Evolutionary conservation across 768 basidiomycete genomes (phyloP).

Genomic region (Mycena leptocephala): DNA sequence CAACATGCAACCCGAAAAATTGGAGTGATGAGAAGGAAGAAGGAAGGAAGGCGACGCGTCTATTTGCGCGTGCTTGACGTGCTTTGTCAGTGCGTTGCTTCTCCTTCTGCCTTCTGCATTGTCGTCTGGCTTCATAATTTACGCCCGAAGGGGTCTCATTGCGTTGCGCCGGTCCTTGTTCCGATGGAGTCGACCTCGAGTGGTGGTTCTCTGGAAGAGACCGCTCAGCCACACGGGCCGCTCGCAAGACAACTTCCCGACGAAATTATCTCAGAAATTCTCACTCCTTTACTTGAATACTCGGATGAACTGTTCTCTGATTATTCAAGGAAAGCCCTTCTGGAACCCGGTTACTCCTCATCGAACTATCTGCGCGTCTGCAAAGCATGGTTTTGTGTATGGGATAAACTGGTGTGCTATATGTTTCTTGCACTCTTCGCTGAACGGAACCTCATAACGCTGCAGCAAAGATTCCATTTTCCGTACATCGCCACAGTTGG

Average conservation of each 20-base stretch:
- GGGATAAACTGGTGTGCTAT: constrained; percentile 9
- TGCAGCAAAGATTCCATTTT: not conserved
- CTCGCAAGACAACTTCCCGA: not conserved
- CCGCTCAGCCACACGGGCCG: too few species aligned
- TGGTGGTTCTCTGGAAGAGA: not conserved
- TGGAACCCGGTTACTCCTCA: constrained; percentile 1
- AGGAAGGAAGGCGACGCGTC: too few species aligned
- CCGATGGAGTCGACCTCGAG: too few species aligned
- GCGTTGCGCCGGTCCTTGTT: too few species aligned
- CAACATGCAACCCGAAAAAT: too few species aligned
- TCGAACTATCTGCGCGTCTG: constrained; percentile 22
- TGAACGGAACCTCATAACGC: not conserved
- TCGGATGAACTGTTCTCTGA: constrained; percentile 22
- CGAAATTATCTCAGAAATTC: constrained; percentile 23
- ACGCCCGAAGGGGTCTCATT: too few species aligned
- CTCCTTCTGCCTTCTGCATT: too few species aligned
- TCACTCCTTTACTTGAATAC: constrained; percentile 11
- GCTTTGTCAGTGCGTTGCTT: too few species aligned
- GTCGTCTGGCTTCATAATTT: too few species aligned
- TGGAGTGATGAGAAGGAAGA: too few species aligned
- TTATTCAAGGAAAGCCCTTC: not conserved
- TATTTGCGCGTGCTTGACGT: too few species aligned
- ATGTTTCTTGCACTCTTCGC: not conserved
- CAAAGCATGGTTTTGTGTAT: constrained; percentile 28
- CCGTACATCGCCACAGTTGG: not conserved